Conservation (phyloP, 2,329 filamentous ascomycete species). For the Gyromitra esculenta region DNA sequence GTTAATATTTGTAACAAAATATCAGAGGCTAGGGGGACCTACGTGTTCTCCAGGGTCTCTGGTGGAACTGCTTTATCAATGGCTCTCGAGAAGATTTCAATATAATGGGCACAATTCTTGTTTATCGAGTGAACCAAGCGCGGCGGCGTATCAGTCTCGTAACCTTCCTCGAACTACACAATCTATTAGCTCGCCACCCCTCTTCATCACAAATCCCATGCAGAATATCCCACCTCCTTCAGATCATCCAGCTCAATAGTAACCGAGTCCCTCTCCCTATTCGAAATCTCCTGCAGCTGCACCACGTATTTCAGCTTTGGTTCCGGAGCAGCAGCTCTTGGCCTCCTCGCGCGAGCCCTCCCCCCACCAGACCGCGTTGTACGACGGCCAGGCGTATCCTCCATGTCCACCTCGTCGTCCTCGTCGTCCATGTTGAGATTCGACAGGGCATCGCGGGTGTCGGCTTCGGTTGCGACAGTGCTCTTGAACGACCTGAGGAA, state of each 20-base stretch:
- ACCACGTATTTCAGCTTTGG: slow-evolving; percentile 88
- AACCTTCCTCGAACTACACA: slow-evolving; percentile 73
- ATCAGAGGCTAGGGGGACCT: slow-evolving; percentile 59
- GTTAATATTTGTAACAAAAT: neutral
- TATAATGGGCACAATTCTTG: slow-evolving; percentile 91
- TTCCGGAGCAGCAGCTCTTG: slow-evolving; percentile 65
- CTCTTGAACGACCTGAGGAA: slow-evolving; percentile 92
- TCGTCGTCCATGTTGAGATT: slow-evolving; percentile 82
- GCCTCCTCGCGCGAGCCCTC: slow-evolving; percentile 63
- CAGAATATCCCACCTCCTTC: slow-evolving; percentile 68
- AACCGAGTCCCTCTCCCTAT: slow-evolving; percentile 79
- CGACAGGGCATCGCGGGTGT: slow-evolving; percentile 82
- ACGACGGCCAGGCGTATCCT: slow-evolving; percentile 68
- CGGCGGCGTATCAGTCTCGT: slow-evolving; percentile 71
- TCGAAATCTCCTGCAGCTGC: slow-evolving; percentile 84
- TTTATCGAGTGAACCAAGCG: slow-evolving; percentile 85
- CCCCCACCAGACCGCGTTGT: slow-evolving; percentile 83
- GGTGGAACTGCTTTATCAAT: slow-evolving; percentile 86
- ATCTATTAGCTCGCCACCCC: slow-evolving; percentile 11
- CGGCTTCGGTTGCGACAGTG: slow-evolving; percentile 71
- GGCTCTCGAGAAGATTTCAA: slow-evolving; percentile 88
- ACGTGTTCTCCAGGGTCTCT: slow-evolving; percentile 80
- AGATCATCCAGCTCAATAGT: slow-evolving; percentile 91
- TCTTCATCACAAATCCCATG: slow-evolving; percentile 25
- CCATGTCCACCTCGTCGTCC: slow-evolving; percentile 86